Percentiles rank a stretch among this genome's conserved stretches.
Conservation (phyloP, 2,329 filamentous ascomycete genomes). For the Alternaria brassicae region DNA sequence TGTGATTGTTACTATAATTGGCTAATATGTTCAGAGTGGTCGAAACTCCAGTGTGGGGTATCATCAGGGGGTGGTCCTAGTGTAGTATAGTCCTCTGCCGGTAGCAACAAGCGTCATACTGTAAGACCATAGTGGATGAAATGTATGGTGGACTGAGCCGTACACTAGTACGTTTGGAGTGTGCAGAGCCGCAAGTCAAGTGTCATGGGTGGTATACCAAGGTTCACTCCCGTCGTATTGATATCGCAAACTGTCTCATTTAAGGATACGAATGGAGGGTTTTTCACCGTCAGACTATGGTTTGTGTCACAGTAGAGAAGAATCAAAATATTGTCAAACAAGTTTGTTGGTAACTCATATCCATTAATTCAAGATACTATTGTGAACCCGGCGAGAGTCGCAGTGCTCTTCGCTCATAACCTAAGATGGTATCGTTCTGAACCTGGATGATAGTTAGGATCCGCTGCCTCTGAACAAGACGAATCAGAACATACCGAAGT, state of each 20-base stretch:
- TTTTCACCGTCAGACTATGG: not conserved
- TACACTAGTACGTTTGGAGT: not conserved
- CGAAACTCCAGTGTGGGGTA: not conserved
- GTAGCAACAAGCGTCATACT: not conserved
- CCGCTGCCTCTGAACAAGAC: not conserved
- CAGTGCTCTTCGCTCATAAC: constrained; percentile 26
- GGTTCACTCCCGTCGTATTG: too few species aligned
- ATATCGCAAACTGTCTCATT: too few species aligned
- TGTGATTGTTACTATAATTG: not conserved
- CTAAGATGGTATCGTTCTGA: constrained; percentile 25
- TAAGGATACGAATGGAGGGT: too few species aligned
- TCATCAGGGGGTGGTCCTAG: not conserved
- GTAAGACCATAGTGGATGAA: not conserved
- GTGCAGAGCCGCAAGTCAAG: not conserved
- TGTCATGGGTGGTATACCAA: too few species aligned
- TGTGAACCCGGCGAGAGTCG: constrained; percentile 26
- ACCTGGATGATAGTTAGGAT: constrained; percentile 1
- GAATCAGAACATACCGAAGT: constrained; percentile 22
- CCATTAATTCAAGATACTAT: constrained; percentile 31
- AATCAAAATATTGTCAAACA: constrained; percentile 16
- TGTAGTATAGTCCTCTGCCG: not conserved
- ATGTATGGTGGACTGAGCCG: not conserved
- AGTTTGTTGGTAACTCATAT: constrained; percentile 40
- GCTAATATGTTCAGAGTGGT: too few species aligned
- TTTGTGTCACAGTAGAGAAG: not conserved